Conservation (phyloP, 345 rosid species). For the Euphorbia peplus region DNA sequence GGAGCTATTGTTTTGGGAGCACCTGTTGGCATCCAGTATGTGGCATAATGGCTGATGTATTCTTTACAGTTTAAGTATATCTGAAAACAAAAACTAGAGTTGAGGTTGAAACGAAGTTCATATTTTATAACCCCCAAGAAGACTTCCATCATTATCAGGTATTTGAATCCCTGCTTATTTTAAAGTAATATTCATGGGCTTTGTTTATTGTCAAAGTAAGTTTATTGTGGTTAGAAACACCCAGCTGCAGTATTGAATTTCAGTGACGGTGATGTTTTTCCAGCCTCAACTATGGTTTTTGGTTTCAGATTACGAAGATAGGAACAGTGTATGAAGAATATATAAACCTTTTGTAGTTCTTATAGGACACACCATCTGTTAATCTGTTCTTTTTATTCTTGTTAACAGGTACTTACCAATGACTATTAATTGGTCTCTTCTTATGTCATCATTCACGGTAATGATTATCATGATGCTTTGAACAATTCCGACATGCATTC, state of each 20-base stretch:
- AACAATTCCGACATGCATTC: no score
- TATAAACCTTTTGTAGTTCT: background rate
- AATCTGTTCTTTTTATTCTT: background rate
- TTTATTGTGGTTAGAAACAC: background rate
- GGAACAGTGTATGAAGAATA: background rate
- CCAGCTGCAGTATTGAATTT: background rate
- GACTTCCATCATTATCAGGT: slow-evolving; percentile 9
- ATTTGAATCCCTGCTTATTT: slow-evolving; percentile 1
- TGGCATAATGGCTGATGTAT: slow-evolving; percentile 18
- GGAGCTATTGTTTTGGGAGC: slow-evolving; percentile 87
- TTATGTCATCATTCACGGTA: slow-evolving; percentile 83
- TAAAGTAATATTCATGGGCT: background rate
- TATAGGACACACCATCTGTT: background rate
- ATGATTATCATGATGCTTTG: slow-evolving; percentile 19
- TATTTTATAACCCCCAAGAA: slow-evolving; percentile 3
- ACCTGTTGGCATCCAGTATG: slow-evolving; percentile 73
- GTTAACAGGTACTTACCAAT: slow-evolving; percentile 47
- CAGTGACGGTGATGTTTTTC: slow-evolving; percentile 7
- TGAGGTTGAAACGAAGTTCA: slow-evolving; percentile 21
- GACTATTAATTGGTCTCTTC: slow-evolving; percentile 68
- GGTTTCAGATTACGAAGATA: slow-evolving; percentile 16
- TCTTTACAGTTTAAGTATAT: slow-evolving; percentile 10
- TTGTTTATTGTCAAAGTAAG: background rate
- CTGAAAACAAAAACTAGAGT: slow-evolving; percentile 19
- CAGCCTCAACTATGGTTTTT: slow-evolving; percentile 27